These are phyloP conservation scores for Solanum sitiens DNA, from an alignment of 257 asterid genomes.

Conservation along the genomic window DNA sequence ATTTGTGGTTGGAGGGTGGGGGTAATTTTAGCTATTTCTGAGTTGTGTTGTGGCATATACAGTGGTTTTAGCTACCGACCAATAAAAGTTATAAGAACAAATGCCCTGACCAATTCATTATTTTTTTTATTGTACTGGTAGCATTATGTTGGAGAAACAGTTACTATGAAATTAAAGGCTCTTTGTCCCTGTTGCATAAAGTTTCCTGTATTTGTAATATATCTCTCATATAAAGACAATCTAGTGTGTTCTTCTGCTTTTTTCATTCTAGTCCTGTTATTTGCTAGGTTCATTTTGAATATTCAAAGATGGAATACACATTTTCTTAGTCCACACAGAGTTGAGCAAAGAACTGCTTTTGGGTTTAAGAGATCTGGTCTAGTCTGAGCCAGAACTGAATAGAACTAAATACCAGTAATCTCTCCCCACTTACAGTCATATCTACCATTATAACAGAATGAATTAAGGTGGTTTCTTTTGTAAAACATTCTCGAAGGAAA, in stretches of 20 bases:
- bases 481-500: not conserved
- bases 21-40: not conserved
- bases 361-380: not conserved
- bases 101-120: not conserved
- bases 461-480: not conserved
- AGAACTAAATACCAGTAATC: not conserved
- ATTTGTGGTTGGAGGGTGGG: not conserved
- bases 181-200: not conserved
- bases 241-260: not conserved
- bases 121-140: not conserved
- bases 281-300: not conserved
- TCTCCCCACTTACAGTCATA: not conserved
- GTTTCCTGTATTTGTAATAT: not conserved
- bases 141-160: not conserved
- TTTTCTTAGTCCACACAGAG: not conserved
- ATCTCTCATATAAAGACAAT: not conserved
- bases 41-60: not conserved
- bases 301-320: not conserved
- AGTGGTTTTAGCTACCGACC: not conserved
- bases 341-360: not conserved
- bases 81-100: not conserved
- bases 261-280: not conserved
- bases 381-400: not conserved
- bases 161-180: not conserved
- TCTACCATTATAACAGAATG: not conserved